Percentiles rank a stretch among this genome's conserved stretches.
phyloP scores from a whole-genome alignment of 805 yeast species.

The Candida xyloterini region DNA sequence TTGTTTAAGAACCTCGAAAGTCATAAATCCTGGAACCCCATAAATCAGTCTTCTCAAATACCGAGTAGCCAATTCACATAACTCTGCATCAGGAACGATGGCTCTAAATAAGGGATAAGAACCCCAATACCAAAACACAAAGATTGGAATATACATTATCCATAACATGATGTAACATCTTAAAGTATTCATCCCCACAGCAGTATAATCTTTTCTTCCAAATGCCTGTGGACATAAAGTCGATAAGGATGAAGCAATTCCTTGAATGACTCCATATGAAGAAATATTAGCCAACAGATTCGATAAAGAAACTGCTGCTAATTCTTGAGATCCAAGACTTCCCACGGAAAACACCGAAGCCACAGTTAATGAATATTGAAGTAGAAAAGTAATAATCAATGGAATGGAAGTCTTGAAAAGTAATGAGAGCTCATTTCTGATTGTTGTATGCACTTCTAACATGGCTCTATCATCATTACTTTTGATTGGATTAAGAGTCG shows the following conservation, averaged over 20 bases:
- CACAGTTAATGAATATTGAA: slow-evolving; percentile 52
- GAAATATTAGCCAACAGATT: slow-evolving; percentile 56
- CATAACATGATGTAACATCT: slow-evolving; percentile 47
- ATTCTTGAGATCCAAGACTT: slow-evolving; percentile 54
- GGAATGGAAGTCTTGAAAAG: slow-evolving; percentile 38
- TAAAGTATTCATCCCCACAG: slow-evolving; percentile 50
- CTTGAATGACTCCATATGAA: slow-evolving; percentile 54
- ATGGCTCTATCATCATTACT: slow-evolving; percentile 23
- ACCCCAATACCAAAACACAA: slow-evolving; percentile 41
- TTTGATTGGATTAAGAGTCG: slow-evolving; percentile 21
- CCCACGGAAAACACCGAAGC: slow-evolving; percentile 56
- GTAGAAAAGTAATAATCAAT: slow-evolving; percentile 47
- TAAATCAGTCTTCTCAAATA: slow-evolving; percentile 45
- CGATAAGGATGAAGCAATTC: slow-evolving; percentile 56
- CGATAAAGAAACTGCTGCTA: slow-evolving; percentile 59
- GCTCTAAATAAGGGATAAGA: slow-evolving; percentile 29
- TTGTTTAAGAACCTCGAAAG: slow-evolving; percentile 55
- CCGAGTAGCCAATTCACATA: slow-evolving; percentile 46
- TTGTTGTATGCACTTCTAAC: slow-evolving; percentile 29
- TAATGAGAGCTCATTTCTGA: background rate
- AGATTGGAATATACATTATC: slow-evolving; percentile 37
- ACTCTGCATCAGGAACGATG: slow-evolving; percentile 44
- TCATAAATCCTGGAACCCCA: slow-evolving; percentile 55
- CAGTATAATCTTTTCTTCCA: slow-evolving; percentile 48
- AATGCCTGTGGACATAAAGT: slow-evolving; percentile 61